Evolutionary conservation across 371 early-diverging fungal species (phyloP), one percentile per base, ranked within the genome.

Genomic region (Chytridium lagenaria): DNA sequence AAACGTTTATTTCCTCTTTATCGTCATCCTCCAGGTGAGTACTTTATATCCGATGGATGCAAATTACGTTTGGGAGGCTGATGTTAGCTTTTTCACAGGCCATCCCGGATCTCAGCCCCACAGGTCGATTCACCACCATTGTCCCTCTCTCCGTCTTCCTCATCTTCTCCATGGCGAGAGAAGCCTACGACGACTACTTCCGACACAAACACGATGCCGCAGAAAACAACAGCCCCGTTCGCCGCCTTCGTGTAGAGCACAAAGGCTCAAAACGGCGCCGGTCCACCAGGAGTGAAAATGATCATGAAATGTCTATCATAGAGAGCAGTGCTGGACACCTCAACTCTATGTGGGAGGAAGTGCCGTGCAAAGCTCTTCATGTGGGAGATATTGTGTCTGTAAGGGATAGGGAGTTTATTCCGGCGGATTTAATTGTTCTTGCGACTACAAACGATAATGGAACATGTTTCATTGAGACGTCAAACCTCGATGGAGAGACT

Each of bases 401-500:
- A 34, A 84, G 89, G 49, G 90, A 93, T 74, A 84, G 89, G 49
- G 86, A 91, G 61, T 86, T 88, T 79, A 86, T 95, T 10, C 96
- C 96, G 1, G 94, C 95, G n/a, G 93, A 92, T 75, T 69, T 91
- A 70, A 75, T 92, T 28, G 71, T 92, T 65, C 71, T 94, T 37
- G 87, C 95, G 1, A 90, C 93, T 0, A 89, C 92, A 1, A 91
- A 94, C 63, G 84, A 83, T 1, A 89, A 88, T 59, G 90, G 88
- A 2, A 71, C 90, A 10, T 95, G 95, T 77, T 98, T 88, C 79
- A 89, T 98, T 22, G 98, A 98, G 77, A 98, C 98, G 2, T 94
- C 93, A 74, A 94, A 95, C 79, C 78, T 99, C 59, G 98, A 99
- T 81, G 99, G 99, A 26, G 99, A 99, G 81, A 94, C 95, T 23